Base-by-base conservation (phyloP, 129 eudicot species). In the Helianthus tuberosus region DNA sequence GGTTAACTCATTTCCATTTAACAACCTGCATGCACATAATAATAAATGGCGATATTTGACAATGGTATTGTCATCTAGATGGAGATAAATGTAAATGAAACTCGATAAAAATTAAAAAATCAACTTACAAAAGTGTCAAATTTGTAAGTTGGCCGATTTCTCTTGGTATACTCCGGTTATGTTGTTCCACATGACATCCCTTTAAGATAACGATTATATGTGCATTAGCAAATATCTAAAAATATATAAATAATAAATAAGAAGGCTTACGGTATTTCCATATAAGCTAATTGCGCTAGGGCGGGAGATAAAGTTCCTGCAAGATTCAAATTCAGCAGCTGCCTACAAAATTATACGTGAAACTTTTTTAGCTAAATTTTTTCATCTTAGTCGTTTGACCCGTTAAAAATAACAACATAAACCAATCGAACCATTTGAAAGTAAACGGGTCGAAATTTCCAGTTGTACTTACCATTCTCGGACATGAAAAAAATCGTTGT, bases 131-230 rank as follows among this genome's bases (percentile, higher is more conserved):
- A 52, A 89, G 83, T 72, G 66, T 75, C 77, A 91, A 79, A 35
- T 85, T 63, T 69, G 50, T 80, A 47, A 92, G 89, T 66, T 75
- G 75, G 57, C 98, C 94, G 38, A 90, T 81, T 79, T 88, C 94
- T 63, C 57, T 82, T 32, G 96, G 96, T 78, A 89, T 86, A 58
- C 80, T 86, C 75, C 96, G 38, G 69, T 79, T 70, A 89, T 81
- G 17, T 81, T 68, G 81, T 89, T 89, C 96, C 96, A 89, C 96
- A 89, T 89, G 75, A 85, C 76, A 74, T 92, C 96, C 89, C 98
- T 92, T 72, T 25, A 64, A 53, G 52, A 58, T 39, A 27, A 82
- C 71, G 20, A 64, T 49, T 16, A 69, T 61, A 73, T 57, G 53
- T 15, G 15, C 46, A 77, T 82, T 43, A 68, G 46, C 10, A 54